Percentiles rank a stretch among this genome's conserved stretches.
phyloP scores from a whole-genome alignment of 768 basidiomycete species.

The Xerocomus spinulosus region DNA sequence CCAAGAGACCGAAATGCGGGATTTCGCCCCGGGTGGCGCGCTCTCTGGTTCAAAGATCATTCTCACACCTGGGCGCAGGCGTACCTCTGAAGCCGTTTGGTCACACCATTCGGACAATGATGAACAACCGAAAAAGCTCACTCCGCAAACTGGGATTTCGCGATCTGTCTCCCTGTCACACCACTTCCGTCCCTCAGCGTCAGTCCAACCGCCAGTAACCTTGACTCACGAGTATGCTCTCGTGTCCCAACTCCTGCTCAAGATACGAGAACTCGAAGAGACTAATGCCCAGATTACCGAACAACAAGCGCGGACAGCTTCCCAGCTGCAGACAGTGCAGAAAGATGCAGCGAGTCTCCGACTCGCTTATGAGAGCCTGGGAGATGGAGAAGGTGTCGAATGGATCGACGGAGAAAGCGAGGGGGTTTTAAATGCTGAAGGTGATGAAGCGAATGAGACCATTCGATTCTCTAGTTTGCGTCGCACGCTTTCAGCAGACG shows the following conservation, averaged over 20 bases:
- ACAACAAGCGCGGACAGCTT: conserved; percentile 59
- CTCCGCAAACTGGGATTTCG: conserved; percentile 16
- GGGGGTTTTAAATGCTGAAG: conserved; percentile 20
- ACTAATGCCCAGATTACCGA: conserved; percentile 62
- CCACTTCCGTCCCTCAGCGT: conserved; percentile 11
- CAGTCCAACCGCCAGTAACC: conserved; percentile 13
- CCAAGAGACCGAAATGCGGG: conserved; percentile 36
- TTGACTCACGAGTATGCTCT: conserved; percentile 44
- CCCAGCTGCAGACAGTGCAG: conserved; percentile 63
- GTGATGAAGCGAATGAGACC: conserved; percentile 29
- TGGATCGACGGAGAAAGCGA: conserved; percentile 43
- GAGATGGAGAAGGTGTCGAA: conserved; percentile 43
- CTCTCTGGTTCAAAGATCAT: conserved; percentile 27
- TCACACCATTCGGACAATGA: conserved; percentile 8
- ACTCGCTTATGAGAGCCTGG: conserved; percentile 64
- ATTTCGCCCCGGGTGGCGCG: conserved; percentile 61
- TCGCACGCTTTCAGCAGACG: conserved; percentile 21
- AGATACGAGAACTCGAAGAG: conserved; percentile 74
- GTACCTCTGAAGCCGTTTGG: conserved; percentile 26
- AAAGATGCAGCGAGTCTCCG: conserved; percentile 67
- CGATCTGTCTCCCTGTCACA: conserved; percentile 26
- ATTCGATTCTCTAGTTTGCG: conserved; percentile 30
- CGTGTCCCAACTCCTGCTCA: conserved; percentile 65
- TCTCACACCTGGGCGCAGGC: conserved; percentile 23
- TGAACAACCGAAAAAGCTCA: conserved; percentile 17